Percentiles rank a stretch among this genome's conserved stretches.
phyloP scores from a whole-genome alignment of 2,329 filamentous ascomycete genomes.

The Pyrenophora teres region DNA sequence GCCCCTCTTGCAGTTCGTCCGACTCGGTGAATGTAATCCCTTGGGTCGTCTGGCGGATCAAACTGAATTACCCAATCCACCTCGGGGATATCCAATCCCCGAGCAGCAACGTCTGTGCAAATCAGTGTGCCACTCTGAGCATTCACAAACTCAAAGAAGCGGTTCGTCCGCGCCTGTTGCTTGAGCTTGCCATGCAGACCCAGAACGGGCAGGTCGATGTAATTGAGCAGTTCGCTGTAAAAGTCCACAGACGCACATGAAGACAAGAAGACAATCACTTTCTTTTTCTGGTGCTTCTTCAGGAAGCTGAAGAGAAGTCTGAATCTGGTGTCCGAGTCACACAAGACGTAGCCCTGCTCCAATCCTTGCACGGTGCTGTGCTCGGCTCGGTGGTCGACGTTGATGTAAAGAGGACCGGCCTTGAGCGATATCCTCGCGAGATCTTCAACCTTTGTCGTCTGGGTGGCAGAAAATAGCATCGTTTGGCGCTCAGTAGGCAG shows the following conservation, averaged over 20 bases:
- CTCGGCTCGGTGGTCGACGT: slow-evolving; percentile 88
- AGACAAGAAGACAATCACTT: slow-evolving; percentile 92
- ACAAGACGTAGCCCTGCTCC: slow-evolving; percentile 94
- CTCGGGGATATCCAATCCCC: slow-evolving; percentile 92
- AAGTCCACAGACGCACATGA: slow-evolving; percentile 95
- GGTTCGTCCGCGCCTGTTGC: slow-evolving; percentile 98
- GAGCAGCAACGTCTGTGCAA: slow-evolving; percentile 93
- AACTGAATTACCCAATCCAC: slow-evolving; percentile 94
- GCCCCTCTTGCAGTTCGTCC: slow-evolving; percentile 89
- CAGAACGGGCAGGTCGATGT: slow-evolving; percentile 89
- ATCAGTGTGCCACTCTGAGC: slow-evolving; percentile 85
- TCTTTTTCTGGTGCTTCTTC: slow-evolving; percentile 90
- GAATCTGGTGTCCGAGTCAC: slow-evolving; percentile 92
- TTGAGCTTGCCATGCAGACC: slow-evolving; percentile 92
- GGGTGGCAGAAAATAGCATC: slow-evolving; percentile 98
- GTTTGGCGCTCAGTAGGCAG: slow-evolving; percentile 79
- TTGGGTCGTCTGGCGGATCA: slow-evolving; percentile 76
- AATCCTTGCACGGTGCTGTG: slow-evolving; percentile 90
- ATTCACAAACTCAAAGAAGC: slow-evolving; percentile 95
- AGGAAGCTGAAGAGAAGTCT: slow-evolving; percentile 92
- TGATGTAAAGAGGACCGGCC: slow-evolving; percentile 92
- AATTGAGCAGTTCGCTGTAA: slow-evolving; percentile 91
- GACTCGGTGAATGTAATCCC: slow-evolving; percentile 75
- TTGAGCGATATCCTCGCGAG: slow-evolving; percentile 90
- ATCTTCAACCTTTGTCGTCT: slow-evolving; percentile 98